These are phyloP conservation scores for Rhodotorula sp. DNA, from an alignment of 1,284 basidiomycete species.

Conservation along the genomic window DNA sequence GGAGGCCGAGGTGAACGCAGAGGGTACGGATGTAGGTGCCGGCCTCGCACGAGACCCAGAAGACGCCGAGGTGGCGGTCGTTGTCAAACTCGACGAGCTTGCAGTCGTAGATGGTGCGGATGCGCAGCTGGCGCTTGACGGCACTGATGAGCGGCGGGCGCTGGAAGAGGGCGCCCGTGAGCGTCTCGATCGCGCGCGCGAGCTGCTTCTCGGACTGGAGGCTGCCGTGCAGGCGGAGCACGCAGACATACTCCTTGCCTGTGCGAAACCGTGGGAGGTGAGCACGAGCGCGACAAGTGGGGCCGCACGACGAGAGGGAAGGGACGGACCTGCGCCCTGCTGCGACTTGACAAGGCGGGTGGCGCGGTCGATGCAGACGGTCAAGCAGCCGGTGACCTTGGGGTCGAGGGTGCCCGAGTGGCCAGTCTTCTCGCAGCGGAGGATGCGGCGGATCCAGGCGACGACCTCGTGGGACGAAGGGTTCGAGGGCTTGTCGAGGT, in stretches of 20 bases:
- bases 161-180: constrained; percentile 98
- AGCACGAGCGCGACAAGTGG: no score
- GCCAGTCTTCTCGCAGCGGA: constrained; percentile 96
- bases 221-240: constrained; percentile 84
- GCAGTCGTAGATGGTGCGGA: constrained; percentile 96
- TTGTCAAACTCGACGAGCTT: constrained; percentile 98
- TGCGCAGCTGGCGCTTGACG: constrained; percentile 96
- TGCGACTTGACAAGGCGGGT: constrained; percentile 99
- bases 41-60: constrained; percentile 98
- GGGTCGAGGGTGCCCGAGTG: constrained; percentile 98
- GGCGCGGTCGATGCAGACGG: constrained; percentile 99
- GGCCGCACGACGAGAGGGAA: constrained; percentile 16
- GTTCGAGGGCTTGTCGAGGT: constrained; percentile 99
- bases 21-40: constrained; percentile 98
- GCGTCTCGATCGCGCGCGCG: constrained; percentile 89
- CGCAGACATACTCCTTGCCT: constrained; percentile 99
- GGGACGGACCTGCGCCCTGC: constrained; percentile 81
- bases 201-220: constrained; percentile 81
- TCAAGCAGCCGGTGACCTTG: constrained; percentile 97
- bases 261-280: constrained; percentile 23
- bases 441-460: constrained; percentile 94
- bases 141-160: constrained; percentile 98
- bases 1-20: constrained; percentile 92
- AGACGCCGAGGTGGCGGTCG: constrained; percentile 93
- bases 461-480: constrained; percentile 99